Evolutionary conservation across 345 rosid genomes (phyloP).

Genomic region (Sonneratia alba): DNA sequence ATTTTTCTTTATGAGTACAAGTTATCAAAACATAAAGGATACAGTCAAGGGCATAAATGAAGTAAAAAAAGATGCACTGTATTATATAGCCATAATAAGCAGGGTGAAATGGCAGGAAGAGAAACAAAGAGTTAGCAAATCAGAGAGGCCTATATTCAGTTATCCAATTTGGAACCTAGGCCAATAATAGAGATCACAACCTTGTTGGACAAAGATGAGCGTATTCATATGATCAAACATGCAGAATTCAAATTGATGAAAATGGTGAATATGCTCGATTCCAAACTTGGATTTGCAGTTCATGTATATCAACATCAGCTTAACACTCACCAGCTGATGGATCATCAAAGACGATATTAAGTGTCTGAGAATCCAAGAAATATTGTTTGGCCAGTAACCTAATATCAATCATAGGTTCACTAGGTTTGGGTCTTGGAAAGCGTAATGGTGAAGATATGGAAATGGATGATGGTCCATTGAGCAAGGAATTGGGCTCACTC

Average conservation of each 20-base stretch:
- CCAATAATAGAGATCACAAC: background rate
- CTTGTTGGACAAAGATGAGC: background rate
- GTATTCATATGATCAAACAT: background rate
- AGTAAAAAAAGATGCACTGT: background rate
- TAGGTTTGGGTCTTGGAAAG: constrained; percentile 67
- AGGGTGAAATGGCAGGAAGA: background rate
- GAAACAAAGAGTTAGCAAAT: background rate
- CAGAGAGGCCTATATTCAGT: background rate
- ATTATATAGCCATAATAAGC: background rate
- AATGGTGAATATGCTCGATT: background rate
- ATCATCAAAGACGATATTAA: constrained; percentile 76
- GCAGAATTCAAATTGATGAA: background rate
- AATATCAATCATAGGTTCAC: constrained; percentile 65
- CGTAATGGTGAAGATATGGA: constrained; percentile 90
- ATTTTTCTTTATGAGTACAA: background rate
- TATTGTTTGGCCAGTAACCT: constrained; percentile 84
- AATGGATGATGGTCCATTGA: constrained; percentile 93
- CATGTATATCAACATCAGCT: background rate
- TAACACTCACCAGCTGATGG: constrained; percentile 52
- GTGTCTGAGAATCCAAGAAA: constrained; percentile 64
- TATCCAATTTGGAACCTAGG: background rate
- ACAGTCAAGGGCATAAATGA: background rate
- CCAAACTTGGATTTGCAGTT: background rate
- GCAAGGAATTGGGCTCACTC: constrained; percentile 89
- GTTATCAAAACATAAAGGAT: background rate